A percentile compares a stretch with the other conserved stretches of the same genome.
Conservation (phyloP, 768 basidiomycete species). For the Suillus americanus region DNA sequence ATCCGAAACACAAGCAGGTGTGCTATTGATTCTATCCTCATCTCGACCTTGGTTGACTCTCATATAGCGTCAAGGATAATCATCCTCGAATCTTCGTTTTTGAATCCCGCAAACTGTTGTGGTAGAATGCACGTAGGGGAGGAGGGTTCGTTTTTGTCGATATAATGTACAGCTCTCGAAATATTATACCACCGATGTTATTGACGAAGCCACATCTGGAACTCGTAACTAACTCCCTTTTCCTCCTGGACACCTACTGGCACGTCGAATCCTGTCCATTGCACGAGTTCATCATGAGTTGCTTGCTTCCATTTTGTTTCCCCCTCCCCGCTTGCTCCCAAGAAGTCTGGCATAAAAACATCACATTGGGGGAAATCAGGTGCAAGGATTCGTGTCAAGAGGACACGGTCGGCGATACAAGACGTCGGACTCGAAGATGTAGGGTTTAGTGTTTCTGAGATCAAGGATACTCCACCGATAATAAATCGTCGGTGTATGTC, state of each 20-base stretch:
- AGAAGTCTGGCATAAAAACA: constrained; percentile 80
- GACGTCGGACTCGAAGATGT: constrained; percentile 32
- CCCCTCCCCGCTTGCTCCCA: constrained; percentile 24
- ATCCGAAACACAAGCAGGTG: constrained; percentile 98
- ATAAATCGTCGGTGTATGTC: constrained; percentile 67
- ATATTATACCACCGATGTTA: constrained; percentile 7
- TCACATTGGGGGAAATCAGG: constrained; percentile 84
- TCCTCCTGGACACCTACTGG: constrained; percentile 76
- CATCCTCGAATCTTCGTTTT: neutral
- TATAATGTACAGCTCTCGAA: neutral
- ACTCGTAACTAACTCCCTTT: constrained; percentile 83
- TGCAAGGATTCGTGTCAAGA: constrained; percentile 80
- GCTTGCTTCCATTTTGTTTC: constrained; percentile 53
- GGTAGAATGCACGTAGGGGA: constrained; percentile 4
- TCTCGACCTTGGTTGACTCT: constrained; percentile 13
- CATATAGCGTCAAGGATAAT: constrained; percentile 65
- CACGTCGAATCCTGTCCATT: constrained; percentile 78
- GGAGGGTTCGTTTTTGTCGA: neutral
- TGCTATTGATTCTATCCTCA: constrained; percentile 17
- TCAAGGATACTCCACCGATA: constrained; percentile 91
- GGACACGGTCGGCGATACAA: constrained; percentile 69
- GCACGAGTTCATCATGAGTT: constrained; percentile 60
- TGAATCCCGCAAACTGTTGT: neutral
- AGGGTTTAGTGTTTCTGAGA: constrained; percentile 59
- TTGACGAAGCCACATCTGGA: constrained; percentile 88